Conservation (phyloP, 768 basidiomycete species). For the Crucibulum laeve region DNA sequence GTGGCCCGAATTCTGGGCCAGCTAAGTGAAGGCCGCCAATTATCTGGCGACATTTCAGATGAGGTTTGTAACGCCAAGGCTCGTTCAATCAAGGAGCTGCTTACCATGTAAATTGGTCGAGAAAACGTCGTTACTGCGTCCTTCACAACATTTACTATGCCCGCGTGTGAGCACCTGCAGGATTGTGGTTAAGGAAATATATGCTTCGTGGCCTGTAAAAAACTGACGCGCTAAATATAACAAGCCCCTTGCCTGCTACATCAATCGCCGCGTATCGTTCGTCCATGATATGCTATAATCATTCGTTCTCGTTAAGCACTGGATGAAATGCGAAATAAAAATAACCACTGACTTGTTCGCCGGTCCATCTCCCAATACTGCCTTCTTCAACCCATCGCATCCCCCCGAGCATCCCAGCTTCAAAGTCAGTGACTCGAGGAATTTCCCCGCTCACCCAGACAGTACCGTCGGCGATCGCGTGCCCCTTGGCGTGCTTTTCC, state of each 20-base stretch:
- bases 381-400: conserved; percentile 51
- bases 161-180: conserved; percentile 59
- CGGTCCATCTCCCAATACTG: conserved; percentile 40
- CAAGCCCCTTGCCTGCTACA: conserved; percentile 75
- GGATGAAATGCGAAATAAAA: no score
- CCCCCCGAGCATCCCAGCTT: conserved; percentile 64
- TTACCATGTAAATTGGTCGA: conserved; percentile 75
- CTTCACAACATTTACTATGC: conserved; percentile 78
- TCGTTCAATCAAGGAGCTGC: conserved; percentile 1
- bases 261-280: conserved; percentile 78
- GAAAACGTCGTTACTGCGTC: conserved; percentile 60
- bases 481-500: conserved; percentile 54
- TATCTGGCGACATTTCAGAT: conserved; percentile 35
- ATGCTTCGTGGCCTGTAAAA: neutral
- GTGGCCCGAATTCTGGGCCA: conserved; percentile 55
- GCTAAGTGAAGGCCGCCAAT: conserved; percentile 85
- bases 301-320: neutral
- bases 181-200: neutral
- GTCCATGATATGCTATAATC: conserved; percentile 67
- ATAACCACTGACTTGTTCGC: conserved; percentile 42
- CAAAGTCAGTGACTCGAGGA: conserved; percentile 63
- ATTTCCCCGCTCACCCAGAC: conserved; percentile 83
- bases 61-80: neutral
- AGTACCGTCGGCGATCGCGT: conserved; percentile 56
- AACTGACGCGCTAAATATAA: conserved; percentile 80